Conservation (phyloP, 2,329 filamentous ascomycete species). For the Colletotrichum sp. region DNA sequence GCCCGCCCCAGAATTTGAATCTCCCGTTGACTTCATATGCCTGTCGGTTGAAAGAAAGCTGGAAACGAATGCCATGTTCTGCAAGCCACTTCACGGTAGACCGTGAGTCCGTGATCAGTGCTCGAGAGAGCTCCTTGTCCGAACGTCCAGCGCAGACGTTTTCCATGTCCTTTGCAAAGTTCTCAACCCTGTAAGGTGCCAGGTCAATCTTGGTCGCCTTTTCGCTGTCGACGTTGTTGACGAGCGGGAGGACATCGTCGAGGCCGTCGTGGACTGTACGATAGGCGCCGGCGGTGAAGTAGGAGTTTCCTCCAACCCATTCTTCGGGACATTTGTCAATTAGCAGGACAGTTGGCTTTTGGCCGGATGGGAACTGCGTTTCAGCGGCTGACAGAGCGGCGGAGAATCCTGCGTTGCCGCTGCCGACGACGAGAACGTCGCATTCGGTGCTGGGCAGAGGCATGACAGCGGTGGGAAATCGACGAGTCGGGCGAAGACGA, state of each 20-base stretch:
- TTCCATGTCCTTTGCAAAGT: not conserved
- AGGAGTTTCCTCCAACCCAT: not conserved
- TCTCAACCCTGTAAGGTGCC: not conserved
- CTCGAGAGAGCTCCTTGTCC: not conserved
- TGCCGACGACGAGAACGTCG: constrained; percentile 61
- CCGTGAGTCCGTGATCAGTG: not conserved
- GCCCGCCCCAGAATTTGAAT: not conserved
- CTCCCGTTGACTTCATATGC: not conserved
- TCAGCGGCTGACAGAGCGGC: constrained; percentile 58
- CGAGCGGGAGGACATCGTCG: not conserved
- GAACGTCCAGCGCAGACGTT: not conserved
- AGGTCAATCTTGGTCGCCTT: not conserved
- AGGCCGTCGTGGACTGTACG: not conserved
- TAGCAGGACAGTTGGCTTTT: not conserved
- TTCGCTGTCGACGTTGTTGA: not conserved
- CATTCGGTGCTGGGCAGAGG: constrained; percentile 21
- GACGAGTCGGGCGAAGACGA: not conserved
- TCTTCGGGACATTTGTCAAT: not conserved
- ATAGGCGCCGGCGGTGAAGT: not conserved
- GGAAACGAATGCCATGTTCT: not conserved
- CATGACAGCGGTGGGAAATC: not conserved
- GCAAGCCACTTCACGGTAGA: not conserved
- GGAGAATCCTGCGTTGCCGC: constrained; percentile 68
- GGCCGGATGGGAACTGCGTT: not conserved
- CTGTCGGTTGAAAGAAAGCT: not conserved